These are phyloP conservation scores for Ophiostoma piceae DNA, from an alignment of 2,329 filamentous ascomycete genomes.

Conservation along the genomic window DNA sequence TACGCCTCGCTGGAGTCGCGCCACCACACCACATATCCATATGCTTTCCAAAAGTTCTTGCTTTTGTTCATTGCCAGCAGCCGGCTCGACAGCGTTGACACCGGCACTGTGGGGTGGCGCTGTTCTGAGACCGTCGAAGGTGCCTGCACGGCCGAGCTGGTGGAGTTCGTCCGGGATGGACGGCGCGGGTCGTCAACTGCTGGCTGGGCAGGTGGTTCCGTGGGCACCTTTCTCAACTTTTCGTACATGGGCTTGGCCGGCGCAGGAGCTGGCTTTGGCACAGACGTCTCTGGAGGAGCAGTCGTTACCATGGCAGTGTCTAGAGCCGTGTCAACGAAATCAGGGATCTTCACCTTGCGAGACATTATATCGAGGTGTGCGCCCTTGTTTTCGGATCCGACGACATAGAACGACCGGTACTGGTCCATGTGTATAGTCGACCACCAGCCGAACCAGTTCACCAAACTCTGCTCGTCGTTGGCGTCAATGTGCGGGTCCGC, in stretches of 20 bases:
- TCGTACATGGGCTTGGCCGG: background rate
- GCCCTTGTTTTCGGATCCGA: conserved; percentile 42
- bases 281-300: background rate
- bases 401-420: conserved; percentile 51
- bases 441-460: conserved; percentile 61
- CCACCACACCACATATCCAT: background rate
- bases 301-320: no score
- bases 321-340: background rate
- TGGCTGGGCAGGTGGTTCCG: background rate
- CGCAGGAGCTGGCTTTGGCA: background rate
- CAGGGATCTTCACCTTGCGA: conserved; percentile 26
- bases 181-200: background rate
- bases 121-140: no score
- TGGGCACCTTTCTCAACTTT: background rate
- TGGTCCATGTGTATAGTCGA: conserved; percentile 44
- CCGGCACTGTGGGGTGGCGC: background rate
- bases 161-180: background rate
- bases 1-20: background rate
- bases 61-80: background rate
- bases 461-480: conserved; percentile 57
- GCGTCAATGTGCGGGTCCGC: conserved; percentile 47
- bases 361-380: conserved; percentile 19
- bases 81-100: no score
- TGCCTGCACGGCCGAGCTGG: background rate
- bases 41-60: background rate